Evolutionary conservation across 2,329 filamentous ascomycete species (phyloP).

Genomic region (Penicillium sp.): DNA sequence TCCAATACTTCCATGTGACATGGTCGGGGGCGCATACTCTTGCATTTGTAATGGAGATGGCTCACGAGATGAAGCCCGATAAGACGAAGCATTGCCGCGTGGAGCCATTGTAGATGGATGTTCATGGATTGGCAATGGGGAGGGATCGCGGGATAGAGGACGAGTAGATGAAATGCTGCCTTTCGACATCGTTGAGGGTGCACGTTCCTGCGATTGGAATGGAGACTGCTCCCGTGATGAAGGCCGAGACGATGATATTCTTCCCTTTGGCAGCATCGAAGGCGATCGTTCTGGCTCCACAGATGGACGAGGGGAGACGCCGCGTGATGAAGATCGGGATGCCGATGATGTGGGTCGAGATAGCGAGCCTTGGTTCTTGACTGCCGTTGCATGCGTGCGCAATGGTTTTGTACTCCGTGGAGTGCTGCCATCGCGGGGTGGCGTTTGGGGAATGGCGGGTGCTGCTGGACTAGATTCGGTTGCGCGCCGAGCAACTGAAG

Average conservation of each 20-base stretch:
- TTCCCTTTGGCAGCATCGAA: slow-evolving; percentile 18
- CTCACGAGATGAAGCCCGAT: slow-evolving; percentile 13
- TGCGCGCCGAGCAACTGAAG: slow-evolving; percentile 32
- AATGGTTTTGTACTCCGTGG: slow-evolving; percentile 34
- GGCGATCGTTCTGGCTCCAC: slow-evolving; percentile 22
- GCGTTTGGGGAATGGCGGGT: slow-evolving; percentile 37
- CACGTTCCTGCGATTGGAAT: slow-evolving; percentile 6
- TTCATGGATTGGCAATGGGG: slow-evolving; percentile 7
- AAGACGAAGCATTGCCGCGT: slow-evolving; percentile 5
- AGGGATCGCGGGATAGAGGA: slow-evolving; percentile 9
- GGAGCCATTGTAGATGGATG: slow-evolving; percentile 3
- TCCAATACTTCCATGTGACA: slow-evolving; percentile 7
- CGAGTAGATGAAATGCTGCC: slow-evolving; percentile 18
- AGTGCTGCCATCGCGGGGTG: slow-evolving; percentile 36
- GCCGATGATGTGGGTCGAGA: slow-evolving; percentile 37
- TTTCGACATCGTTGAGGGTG: slow-evolving; percentile 16
- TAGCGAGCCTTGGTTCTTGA: slow-evolving; percentile 39
- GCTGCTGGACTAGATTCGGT: slow-evolving; percentile 38
- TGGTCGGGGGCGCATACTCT: slow-evolving; percentile 4
- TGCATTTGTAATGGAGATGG: slow-evolving; percentile 10
- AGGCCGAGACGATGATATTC: slow-evolving; percentile 25
- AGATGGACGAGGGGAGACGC: slow-evolving; percentile 28
- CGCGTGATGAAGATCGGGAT: slow-evolving; percentile 30
- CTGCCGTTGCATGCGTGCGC: slow-evolving; percentile 39
- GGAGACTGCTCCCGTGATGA: slow-evolving; percentile 29